A percentile compares a stretch with the other conserved stretches of the same genome.
These are phyloP conservation scores for Aegilops longissima DNA, from an alignment of 176 grass and related monocot species.

Conservation along the genomic window DNA sequence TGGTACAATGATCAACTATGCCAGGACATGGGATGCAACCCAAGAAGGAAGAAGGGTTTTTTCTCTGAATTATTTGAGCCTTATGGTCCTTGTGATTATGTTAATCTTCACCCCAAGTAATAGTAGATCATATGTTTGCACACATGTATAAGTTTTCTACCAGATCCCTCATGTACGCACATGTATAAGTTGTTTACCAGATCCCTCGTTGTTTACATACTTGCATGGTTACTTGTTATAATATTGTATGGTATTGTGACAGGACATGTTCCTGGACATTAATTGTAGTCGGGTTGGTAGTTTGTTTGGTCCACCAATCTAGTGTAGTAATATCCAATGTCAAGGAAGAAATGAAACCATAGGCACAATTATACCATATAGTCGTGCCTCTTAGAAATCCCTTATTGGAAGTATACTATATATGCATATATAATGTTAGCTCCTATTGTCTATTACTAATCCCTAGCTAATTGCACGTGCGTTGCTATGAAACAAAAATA, in stretches of 20 bases:
- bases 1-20: conserved; percentile 74
- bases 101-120: conserved; percentile 36
- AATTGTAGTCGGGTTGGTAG: not conserved
- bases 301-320: not conserved
- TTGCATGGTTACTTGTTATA: not conserved
- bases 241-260: not conserved
- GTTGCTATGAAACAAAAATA: too few relatives aligned
- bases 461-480: too few relatives aligned
- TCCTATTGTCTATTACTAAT: too few relatives aligned
- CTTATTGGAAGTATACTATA: too few relatives aligned
- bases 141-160: not conserved
- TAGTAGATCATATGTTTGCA: not conserved
- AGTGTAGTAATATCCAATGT: too few relatives aligned
- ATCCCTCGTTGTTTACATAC: not conserved
- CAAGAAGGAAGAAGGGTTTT: conserved; percentile 52
- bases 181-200: not conserved
- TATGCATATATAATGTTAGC: too few relatives aligned
- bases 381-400: too few relatives aligned
- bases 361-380: too few relatives aligned
- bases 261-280: not conserved
- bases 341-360: too few relatives aligned
- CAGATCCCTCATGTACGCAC: too few relatives aligned
- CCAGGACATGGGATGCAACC: conserved; percentile 59
- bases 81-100: conserved; percentile 51
- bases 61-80: conserved; percentile 36